These are phyloP conservation scores for Rubia balearica DNA, from an alignment of 305 asterid genomes.

Conservation along the genomic window DNA sequence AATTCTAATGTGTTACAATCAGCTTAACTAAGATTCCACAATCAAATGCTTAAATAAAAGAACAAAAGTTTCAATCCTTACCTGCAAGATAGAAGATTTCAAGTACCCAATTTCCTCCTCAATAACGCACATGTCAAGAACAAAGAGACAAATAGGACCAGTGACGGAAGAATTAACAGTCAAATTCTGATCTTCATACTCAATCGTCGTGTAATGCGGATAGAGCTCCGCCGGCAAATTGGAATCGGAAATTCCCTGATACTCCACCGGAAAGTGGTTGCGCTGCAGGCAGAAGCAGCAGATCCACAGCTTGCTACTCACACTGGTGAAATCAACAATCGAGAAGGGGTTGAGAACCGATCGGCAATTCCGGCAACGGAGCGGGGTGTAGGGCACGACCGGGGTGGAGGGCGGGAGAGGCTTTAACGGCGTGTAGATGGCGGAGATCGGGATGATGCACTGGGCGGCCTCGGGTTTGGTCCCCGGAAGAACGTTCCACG, in stretches of 20 bases:
- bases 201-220: slow-evolving; percentile 86
- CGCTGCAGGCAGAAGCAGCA: slow-evolving; percentile 88
- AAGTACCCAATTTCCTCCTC: slow-evolving; percentile 89
- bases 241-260: slow-evolving; percentile 78
- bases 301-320: slow-evolving; percentile 77
- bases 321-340: slow-evolving; percentile 79
- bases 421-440: slow-evolving; percentile 68
- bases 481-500: slow-evolving; percentile 53
- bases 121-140: slow-evolving; percentile 78
- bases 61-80: neutral
- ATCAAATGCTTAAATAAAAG: neutral
- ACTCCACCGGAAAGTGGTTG: slow-evolving; percentile 79
- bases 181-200: slow-evolving; percentile 50
- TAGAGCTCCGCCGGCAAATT: slow-evolving; percentile 92
- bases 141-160: slow-evolving; percentile 62
- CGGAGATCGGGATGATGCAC: slow-evolving; percentile 47
- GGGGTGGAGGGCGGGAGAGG: slow-evolving; percentile 39
- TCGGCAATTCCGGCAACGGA: slow-evolving; percentile 93
- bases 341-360: slow-evolving; percentile 89
- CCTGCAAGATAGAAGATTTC: slow-evolving; percentile 65
- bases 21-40: neutral
- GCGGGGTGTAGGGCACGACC: slow-evolving; percentile 29
- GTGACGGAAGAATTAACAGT: slow-evolving; percentile 37
- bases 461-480: slow-evolving; percentile 50
- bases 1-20: neutral